Conservation (phyloP, 108 stramenopile genomes). For the Chaetoceros muelleri region DNA sequence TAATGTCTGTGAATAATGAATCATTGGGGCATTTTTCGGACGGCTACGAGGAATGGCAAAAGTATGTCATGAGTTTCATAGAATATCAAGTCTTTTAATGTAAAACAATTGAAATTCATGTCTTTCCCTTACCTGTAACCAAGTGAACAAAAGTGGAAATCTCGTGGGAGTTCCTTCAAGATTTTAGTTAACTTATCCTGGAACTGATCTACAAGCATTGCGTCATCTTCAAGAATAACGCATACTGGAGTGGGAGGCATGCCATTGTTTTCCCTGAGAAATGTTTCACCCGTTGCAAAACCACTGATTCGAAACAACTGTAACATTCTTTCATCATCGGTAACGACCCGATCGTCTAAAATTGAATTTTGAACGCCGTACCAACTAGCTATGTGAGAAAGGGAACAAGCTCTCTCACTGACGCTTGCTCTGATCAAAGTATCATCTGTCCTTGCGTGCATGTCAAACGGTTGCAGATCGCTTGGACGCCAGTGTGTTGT, state of each 20-base stretch:
- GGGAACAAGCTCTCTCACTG: constrained; percentile 57
- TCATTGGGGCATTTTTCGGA: constrained; percentile 67
- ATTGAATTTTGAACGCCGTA: constrained; percentile 25
- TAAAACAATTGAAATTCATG: no score
- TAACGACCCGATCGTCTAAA: not conserved
- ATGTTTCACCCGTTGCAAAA: constrained; percentile 43
- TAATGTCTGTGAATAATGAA: constrained; percentile 47
- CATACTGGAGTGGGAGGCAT: constrained; percentile 63
- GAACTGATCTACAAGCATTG: constrained; percentile 70
- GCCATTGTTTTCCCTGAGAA: constrained; percentile 26
- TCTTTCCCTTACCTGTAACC: constrained; percentile 32
- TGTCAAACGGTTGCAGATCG: constrained; percentile 66
- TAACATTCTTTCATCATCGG: constrained; percentile 1
- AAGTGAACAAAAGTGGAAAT: constrained; percentile 79
- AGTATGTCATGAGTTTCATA: not conserved
- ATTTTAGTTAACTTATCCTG: constrained; percentile 44
- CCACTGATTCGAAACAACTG: constrained; percentile 47
- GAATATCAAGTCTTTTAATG: no score
- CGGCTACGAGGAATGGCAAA: constrained; percentile 28
- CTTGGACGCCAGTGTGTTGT: constrained; percentile 52
- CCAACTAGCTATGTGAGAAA: constrained; percentile 70
- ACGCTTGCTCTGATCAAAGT: constrained; percentile 30
- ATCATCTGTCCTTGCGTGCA: constrained; percentile 38
- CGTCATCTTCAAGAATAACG: constrained; percentile 77
- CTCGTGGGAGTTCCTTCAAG: constrained; percentile 64